Evolutionary conservation across 2,329 filamentous ascomycete species (phyloP), one percentile per base, ranked within the genome.

Genomic region (Cladophialophora carrionii): DNA sequence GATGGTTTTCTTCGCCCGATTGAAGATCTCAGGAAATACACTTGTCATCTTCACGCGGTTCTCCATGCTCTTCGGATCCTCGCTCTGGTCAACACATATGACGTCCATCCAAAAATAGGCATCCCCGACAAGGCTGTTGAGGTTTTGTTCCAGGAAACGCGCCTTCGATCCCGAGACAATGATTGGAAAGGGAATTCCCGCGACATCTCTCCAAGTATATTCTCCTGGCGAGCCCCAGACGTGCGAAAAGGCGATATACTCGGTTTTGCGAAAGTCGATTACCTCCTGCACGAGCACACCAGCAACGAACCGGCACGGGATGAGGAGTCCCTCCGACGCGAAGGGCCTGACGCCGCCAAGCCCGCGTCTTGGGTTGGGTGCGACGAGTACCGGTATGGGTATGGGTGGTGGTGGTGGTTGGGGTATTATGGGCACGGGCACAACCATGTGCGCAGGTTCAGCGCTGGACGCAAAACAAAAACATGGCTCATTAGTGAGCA

Each of bases 91-190:
- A 26, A 61, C 32, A 29, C 58, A 61, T 24, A 61, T 29, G 32
- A 61, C 32, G 17, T 61, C 58, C 58, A 61, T 61, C 58, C 58
- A 61, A 7, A 61, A 61, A 37, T 53, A 61, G 14, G 29, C 14
- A 17, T 24, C n/a, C n/a, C 48, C 58, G 12, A 61, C 58, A n/a
- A 43, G n/a, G n/a, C 6, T 29, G 17, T 17, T 10, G 9, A 61
- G 34, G 6, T 26, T 22, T 22, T 54, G 46, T 9, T 24, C 7
- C 8, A 61, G 17, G 32, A 61, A 53, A 14, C 17, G 17, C 12
- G 48, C 58, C 31, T 61, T 61, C 22, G 22, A 6, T 9, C 20
- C 26, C 1, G 58, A 54, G 29, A 29, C 58, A 10, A 61, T 20
- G 17, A 61, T 48, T 26, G 4, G 26, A 10, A 17, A 24, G 3